Base-by-base conservation (phyloP, 108 stramenopile species). In the Skeletonema potamos region DNA sequence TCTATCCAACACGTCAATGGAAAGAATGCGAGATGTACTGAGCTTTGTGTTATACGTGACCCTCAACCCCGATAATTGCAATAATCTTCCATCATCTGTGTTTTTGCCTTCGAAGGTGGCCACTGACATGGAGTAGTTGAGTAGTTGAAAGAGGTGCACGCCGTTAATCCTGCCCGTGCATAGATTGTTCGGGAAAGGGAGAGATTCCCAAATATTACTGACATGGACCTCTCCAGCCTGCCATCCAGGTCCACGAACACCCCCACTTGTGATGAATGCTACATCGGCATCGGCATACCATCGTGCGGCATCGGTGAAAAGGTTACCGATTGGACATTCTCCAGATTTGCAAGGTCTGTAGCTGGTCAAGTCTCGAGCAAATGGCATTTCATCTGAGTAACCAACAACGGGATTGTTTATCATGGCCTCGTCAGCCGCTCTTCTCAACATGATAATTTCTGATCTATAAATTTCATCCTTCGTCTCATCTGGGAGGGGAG, bases 21-120 rank as follows among this genome's bases (percentile, higher is more conserved):
- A 56, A 8, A 72, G 37, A 15, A 83, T 41, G 1, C 77, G 27
- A 24, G 68, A 54, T 26, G 51, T 54, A 29, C 20, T 24, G 6
- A 79, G 28, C 28, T 76, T 13, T 26, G 73, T 79, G 59, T 87
- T 87, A 73, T 84, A 87, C 6, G 81, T 71, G 10, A 82, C 28
- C 18, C 44, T 74, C 76, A 87, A 55, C 7, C 85, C 85, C 22
- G 86, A 87, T 13, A 82, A 68, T 70, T 87, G 86, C 13, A 87
- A 48, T 37, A 87, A 58, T 20, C 75, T 64, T 22, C 62, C 83
- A 43, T 72, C 66, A 27, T 57, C 48, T 1, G 68, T 72, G 28
- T 73, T 37, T 11, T 32, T 22, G 6, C 64, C 66, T 36, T 80
- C 81, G 48, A 82, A 84, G 17, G 82, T 71, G 8, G 83, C 80